Conservation (phyloP, 1,139 yeast genomes). For the Hyphopichia buzzinii region DNA sequence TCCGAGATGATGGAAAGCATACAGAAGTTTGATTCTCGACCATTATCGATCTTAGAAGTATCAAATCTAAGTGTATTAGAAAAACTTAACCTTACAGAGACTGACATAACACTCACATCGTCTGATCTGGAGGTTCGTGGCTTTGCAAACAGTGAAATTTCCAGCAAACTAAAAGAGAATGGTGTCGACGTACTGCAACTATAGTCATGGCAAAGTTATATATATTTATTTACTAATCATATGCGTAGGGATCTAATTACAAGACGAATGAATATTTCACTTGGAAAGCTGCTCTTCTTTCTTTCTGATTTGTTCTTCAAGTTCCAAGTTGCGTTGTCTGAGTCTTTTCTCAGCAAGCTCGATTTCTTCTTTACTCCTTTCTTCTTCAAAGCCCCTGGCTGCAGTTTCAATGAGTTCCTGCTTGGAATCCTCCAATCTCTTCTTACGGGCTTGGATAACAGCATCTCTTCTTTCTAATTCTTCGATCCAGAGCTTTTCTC, state of each 20-base stretch:
- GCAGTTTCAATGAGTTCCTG: slow-evolving; percentile 40
- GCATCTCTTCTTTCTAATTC: slow-evolving; percentile 83
- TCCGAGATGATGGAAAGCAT: no score
- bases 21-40: no score
- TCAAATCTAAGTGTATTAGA: no score
- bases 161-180: no score
- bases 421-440: slow-evolving; percentile 38
- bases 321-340: slow-evolving; percentile 3
- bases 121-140: no score
- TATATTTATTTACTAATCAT: no score
- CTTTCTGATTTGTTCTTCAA: slow-evolving; percentile 1
- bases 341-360: slow-evolving; percentile 2
- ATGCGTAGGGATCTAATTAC: not conserved
- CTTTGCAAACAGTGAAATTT: no score
- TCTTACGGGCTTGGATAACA: slow-evolving; percentile 64
- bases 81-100: no score
- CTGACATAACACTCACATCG: no score
- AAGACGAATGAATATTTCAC: not conserved
- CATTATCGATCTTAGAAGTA: no score
- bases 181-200: no score
- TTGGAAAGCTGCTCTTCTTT: slow-evolving; percentile 2
- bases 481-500: slow-evolving; percentile 88
- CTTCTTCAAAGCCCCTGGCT: slow-evolving; percentile 36
- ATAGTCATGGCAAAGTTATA: no score
- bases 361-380: slow-evolving; percentile 6